Evolutionary conservation across 371 early-diverging fungal genomes (phyloP), one percentile per base, ranked within the genome.

Genomic region (Apophysomyces sp.): DNA sequence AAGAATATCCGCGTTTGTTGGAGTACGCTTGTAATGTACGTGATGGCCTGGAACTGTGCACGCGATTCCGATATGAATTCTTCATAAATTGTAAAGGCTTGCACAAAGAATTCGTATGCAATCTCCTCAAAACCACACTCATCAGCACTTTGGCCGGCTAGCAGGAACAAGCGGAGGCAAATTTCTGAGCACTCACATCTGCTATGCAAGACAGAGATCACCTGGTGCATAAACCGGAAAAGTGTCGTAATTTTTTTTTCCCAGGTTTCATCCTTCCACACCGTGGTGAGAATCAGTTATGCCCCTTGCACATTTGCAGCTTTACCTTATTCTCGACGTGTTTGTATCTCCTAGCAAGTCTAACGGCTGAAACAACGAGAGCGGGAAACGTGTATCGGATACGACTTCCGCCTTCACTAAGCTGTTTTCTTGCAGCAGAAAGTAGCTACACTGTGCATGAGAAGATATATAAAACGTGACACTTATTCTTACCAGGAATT

Each of bases 81-180:
- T 72, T 97, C 97, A 72, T 95, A 98, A 34, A 94, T 82, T 1
- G 92, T 90, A 52, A 97, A 89, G 8, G 96, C 96, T 80, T 95
- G 91, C 5, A 94, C 95, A 73, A 94, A 88, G 73, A 96, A 95
- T 67, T 95, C 96, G 72, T 96, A 95, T 4, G 89, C 86, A 11
- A 91, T 80, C 57, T 95, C 94, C 63, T 96, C 95, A 66, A 92
- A 84, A 1, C 89, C 88, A 26, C 85, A 82, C 66, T 89, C 89
- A 65, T 91, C 89, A 4, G 94, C 93, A 27, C 86, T 84, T 65
- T 91, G 88, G 0, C 92, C 96, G 0, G 92, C 90, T 62, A 90
- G 67, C 57, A 96, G 69, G 68, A 89, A 93, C 61, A 95, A 72
- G 30, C 92, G 86, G 57, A 95, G 74, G 24, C 89, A 86, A 32